Evolutionary conservation across 2,329 filamentous ascomycete species (phyloP).

Genomic region (Diaporthe humulicola): DNA sequence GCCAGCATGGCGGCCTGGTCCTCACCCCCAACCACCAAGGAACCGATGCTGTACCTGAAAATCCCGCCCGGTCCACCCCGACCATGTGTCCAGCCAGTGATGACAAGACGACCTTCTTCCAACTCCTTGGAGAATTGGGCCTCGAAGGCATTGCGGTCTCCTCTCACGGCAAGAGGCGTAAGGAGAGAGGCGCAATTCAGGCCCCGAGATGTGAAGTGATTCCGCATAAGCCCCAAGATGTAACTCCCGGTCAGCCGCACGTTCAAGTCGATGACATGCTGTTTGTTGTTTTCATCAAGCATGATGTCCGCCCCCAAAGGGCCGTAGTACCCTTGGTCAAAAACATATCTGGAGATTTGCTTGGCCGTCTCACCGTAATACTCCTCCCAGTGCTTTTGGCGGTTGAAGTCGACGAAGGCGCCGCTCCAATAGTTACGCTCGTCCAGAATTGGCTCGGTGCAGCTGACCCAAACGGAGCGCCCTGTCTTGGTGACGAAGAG

Average conservation of each 20-base stretch:
- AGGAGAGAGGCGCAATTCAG: neutral
- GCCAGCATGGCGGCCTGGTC: constrained; percentile 15
- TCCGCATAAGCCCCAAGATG: constrained; percentile 20
- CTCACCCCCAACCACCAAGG: constrained; percentile 14
- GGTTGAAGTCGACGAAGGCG: constrained; percentile 25
- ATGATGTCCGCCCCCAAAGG: constrained; percentile 30
- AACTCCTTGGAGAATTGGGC: constrained; percentile 14
- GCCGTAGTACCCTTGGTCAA: constrained; percentile 25
- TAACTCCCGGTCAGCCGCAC: constrained; percentile 5
- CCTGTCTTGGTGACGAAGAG: constrained; percentile 22
- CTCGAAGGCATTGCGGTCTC: constrained; percentile 24
- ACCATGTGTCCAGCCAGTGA: constrained; percentile 17
- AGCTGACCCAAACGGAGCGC: constrained; percentile 16
- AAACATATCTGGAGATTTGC: constrained; percentile 10
- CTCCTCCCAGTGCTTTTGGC: constrained; percentile 3
- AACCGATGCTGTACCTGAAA: constrained; percentile 18
- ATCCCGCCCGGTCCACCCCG: constrained; percentile 3
- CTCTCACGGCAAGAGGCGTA: constrained; percentile 16
- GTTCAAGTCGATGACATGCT: constrained; percentile 30
- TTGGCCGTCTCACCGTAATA: constrained; percentile 20
- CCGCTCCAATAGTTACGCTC: constrained; percentile 24
- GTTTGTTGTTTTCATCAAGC: constrained; percentile 5
- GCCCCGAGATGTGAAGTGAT: constrained; percentile 14
- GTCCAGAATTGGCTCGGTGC: constrained; percentile 13
- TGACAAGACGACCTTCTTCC: constrained; percentile 17